phyloP scores from a whole-genome alignment of 2,329 filamentous ascomycete genomes.

The Fusarium burgessii region DNA sequence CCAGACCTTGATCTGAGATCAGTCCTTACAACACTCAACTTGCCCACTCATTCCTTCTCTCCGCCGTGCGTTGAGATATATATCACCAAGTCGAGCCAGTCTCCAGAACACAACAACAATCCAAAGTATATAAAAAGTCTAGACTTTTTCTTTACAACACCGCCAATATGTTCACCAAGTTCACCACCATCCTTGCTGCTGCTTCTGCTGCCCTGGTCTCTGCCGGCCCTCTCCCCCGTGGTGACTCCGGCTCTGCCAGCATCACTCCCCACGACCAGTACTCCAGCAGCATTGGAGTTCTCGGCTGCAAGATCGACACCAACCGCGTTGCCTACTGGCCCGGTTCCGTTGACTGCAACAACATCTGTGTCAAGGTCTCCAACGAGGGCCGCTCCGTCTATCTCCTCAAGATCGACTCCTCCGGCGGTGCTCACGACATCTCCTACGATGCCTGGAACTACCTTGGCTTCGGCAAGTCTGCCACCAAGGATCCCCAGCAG shows the following conservation, averaged over 20 bases:
- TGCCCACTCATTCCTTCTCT: constrained; percentile 42
- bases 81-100: constrained; percentile 45
- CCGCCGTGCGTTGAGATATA: constrained; percentile 48
- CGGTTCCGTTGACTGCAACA: constrained; percentile 62
- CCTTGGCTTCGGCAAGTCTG: constrained; percentile 63
- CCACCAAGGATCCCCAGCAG: constrained; percentile 57
- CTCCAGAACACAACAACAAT: constrained; percentile 25
- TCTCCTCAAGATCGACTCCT: constrained; percentile 69
- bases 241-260: constrained; percentile 47
- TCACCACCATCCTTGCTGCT: constrained; percentile 50
- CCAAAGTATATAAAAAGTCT: constrained; percentile 25
- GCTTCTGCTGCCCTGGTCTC: constrained; percentile 47
- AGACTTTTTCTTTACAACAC: constrained; percentile 22
- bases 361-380: constrained; percentile 67
- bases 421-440: constrained; percentile 68
- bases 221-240: constrained; percentile 45
- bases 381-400: constrained; percentile 63
- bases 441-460: constrained; percentile 73
- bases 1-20: constrained; percentile 47
- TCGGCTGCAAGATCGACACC: constrained; percentile 71
- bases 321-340: constrained; percentile 74
- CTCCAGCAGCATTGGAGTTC: constrained; percentile 68
- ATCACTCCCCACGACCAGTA: constrained; percentile 68
- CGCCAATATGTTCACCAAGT: constrained; percentile 47
- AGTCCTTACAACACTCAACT: constrained; percentile 38